Percentiles rank a stretch among this genome's conserved stretches.
Conservation (phyloP, 192 early-diverging fungal species). For the Dispira simplex region DNA sequence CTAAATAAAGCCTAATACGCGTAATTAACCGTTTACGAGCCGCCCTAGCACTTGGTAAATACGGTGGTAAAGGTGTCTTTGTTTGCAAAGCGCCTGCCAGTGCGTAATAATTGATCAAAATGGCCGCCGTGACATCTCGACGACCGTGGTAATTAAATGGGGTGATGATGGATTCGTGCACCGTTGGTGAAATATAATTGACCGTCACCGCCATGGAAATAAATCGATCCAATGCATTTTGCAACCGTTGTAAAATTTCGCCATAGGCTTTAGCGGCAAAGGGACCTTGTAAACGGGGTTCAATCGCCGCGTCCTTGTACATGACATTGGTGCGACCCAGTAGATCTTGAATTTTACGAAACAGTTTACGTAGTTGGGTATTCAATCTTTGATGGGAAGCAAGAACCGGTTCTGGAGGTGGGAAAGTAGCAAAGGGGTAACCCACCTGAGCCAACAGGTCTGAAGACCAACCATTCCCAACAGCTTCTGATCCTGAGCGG, state of each 20-base stretch:
- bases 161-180: neutral
- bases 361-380: neutral
- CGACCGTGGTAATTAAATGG: conserved; percentile 11
- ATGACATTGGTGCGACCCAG: neutral
- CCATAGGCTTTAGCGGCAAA: neutral
- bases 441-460: neutral
- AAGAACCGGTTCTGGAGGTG: neutral
- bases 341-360: conserved; percentile 5
- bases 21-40: conserved; percentile 3
- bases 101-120: conserved; percentile 6
- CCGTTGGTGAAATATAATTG: conserved; percentile 6
- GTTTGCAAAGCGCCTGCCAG: conserved; percentile 4
- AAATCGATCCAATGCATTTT: conserved; percentile 5
- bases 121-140: conserved; percentile 4
- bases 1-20: neutral
- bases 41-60: neutral
- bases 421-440: neutral
- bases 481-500: neutral
- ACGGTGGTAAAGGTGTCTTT: conserved; percentile 6
- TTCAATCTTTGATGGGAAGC: neutral
- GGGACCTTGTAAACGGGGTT: conserved; percentile 4
- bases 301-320: neutral
- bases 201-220: conserved; percentile 3
- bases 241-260: conserved; percentile 5
- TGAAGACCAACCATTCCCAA: neutral